Evolutionary conservation across 1,284 basidiomycete species (phyloP).

Genomic region (Puccinia triticina): DNA sequence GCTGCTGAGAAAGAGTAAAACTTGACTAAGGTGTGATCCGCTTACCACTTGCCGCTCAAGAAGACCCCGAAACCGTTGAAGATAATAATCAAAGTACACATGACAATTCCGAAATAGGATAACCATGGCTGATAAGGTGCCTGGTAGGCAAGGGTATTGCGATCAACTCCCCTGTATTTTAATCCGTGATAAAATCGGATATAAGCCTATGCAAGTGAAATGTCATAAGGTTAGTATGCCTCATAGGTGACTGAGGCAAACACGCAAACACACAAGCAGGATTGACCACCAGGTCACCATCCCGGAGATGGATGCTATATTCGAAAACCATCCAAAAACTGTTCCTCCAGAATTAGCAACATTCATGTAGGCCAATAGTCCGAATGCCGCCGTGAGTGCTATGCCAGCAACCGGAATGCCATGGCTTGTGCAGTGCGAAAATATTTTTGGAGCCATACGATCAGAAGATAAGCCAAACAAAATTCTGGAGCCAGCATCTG

Average conservation of each 20-base stretch:
- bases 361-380: conserved; percentile 74
- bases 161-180: conserved; percentile 73
- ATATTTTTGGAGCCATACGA: conserved; percentile 76
- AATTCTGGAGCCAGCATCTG: conserved; percentile 54
- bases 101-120: conserved; percentile 69
- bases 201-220: conserved; percentile 70
- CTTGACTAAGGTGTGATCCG: conserved; percentile 63
- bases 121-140: conserved; percentile 70
- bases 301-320: conserved; percentile 22
- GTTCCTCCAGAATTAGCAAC: conserved; percentile 67
- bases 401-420: conserved; percentile 79
- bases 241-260: conserved; percentile 52
- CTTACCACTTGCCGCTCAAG: conserved; percentile 74
- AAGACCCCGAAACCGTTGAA: conserved; percentile 67
- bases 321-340: conserved; percentile 73
- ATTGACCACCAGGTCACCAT: conserved; percentile 56
- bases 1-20: conserved; percentile 53
- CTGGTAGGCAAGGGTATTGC: conserved; percentile 70
- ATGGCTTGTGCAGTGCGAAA: conserved; percentile 69
- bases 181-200: conserved; percentile 76
- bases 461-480: conserved; percentile 72
- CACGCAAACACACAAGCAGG: conserved; percentile 64
- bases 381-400: conserved; percentile 70
- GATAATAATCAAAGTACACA: conserved; percentile 70
- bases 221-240: conserved; percentile 48